Conservation (phyloP, 2,329 filamentous ascomycete species). For the Xylariaceae sp. region DNA sequence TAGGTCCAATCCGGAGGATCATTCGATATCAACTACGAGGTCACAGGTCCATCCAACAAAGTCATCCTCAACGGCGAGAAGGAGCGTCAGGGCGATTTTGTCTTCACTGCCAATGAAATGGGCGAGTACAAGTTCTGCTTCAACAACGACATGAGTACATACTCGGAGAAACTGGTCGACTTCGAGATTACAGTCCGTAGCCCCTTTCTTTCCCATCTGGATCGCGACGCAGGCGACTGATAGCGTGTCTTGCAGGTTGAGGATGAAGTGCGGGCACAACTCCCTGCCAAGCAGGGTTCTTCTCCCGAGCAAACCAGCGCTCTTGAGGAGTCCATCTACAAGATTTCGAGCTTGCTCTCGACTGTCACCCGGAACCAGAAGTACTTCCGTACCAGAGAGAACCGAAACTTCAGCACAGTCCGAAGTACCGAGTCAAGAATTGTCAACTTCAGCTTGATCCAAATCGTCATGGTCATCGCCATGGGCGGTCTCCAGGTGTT, state of each 20-base stretch:
- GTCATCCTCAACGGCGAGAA: conserved; percentile 81
- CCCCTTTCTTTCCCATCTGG: background rate
- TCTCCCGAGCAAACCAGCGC: conserved; percentile 81
- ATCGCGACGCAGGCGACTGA: conserved; percentile 11
- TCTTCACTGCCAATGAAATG: conserved; percentile 82
- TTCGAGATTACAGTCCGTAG: conserved; percentile 85
- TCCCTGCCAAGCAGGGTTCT: conserved; percentile 36
- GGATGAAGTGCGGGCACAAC: conserved; percentile 29
- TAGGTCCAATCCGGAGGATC: conserved; percentile 97
- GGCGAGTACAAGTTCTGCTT: conserved; percentile 98
- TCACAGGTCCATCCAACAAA: conserved; percentile 75
- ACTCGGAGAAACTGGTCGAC: conserved; percentile 94
- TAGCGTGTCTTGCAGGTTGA: conserved; percentile 23
- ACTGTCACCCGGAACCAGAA: conserved; percentile 97
- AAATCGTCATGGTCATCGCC: conserved; percentile 82
- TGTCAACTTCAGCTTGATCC: conserved; percentile 94
- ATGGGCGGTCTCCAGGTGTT: conserved; percentile 98
- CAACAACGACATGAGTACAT: conserved; percentile 97
- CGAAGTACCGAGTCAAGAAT: conserved; percentile 92
- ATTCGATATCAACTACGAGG: conserved; percentile 92
- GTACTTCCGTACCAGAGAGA: conserved; percentile 98
- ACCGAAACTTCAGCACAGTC: conserved; percentile 97
- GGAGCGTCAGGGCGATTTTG: conserved; percentile 93
- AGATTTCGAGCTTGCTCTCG: conserved; percentile 85
- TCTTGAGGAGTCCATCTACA: conserved; percentile 91